Conservation (phyloP, 225 moss, liverwort and hornwort genomes). For the Climacium dendroides region DNA sequence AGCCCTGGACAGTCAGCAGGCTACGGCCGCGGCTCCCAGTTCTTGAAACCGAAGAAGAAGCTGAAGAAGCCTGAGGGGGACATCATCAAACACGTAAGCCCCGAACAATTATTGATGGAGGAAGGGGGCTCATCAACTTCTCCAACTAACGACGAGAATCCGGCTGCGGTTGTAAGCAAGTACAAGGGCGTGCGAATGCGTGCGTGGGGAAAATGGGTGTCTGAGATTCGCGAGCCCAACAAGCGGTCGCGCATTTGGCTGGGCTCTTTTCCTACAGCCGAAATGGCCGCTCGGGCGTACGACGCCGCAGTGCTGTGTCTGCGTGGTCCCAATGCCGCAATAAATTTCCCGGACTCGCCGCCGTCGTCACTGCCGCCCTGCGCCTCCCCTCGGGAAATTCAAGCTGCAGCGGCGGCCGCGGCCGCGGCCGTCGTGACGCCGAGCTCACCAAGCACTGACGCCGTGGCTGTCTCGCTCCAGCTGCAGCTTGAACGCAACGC, state of each 20-base stretch:
- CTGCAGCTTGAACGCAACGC: conserved; percentile 3
- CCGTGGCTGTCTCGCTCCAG: conserved; percentile 18
- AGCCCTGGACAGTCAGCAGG: not conserved
- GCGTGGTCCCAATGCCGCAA: conserved; percentile 60
- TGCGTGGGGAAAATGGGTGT: conserved; percentile 96
- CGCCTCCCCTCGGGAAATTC: conserved; percentile 35
- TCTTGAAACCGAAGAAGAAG: conserved; percentile 24
- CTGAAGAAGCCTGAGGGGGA: not conserved
- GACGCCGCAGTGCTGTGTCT: conserved; percentile 73
- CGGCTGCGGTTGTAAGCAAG: not conserved
- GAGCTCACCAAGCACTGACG: not conserved
- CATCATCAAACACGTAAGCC: not conserved
- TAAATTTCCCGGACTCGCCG: conserved; percentile 73
- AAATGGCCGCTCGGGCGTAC: conserved; percentile 89
- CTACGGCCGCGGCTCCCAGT: conserved; percentile 14
- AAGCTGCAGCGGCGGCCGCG: conserved; percentile 32
- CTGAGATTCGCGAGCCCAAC: conserved; percentile 91
- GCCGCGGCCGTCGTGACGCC: conserved; percentile 11
- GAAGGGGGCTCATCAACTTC: conserved; percentile 2
- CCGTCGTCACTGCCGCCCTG: conserved; percentile 30
- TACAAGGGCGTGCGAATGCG: conserved; percentile 86
- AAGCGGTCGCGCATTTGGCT: conserved; percentile 92
- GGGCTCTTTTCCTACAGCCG: conserved; percentile 70
- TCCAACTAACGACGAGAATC: not conserved
- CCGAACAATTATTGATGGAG: not conserved